Evolutionary conservation across 345 rosid species (phyloP).

Genomic region (Combretum micranthum): DNA sequence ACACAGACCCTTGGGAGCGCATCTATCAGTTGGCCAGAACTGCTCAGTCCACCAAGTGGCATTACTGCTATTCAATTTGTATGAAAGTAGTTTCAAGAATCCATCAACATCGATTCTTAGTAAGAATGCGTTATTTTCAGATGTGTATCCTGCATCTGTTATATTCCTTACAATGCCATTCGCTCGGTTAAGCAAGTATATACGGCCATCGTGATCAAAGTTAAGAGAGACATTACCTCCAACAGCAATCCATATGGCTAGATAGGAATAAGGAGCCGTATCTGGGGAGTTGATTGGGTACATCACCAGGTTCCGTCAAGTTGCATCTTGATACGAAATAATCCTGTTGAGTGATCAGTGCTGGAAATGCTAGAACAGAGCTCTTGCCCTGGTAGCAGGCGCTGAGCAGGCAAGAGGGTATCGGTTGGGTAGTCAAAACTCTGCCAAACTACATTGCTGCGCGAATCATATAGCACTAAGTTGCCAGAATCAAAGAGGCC

Average conservation of each 20-base stretch:
- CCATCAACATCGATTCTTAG: slow-evolving; percentile 19
- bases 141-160: neutral
- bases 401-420: slow-evolving; percentile 23
- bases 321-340: slow-evolving; percentile 20
- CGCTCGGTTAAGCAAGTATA: slow-evolving; percentile 10
- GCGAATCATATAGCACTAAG: slow-evolving; percentile 10
- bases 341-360: slow-evolving; percentile 18
- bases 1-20: slow-evolving; percentile 11
- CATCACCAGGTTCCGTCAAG: slow-evolving; percentile 20
- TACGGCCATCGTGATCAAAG: slow-evolving; percentile 13
- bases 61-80: slow-evolving; percentile 3
- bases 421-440: slow-evolving; percentile 27
- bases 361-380: slow-evolving; percentile 19
- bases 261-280: slow-evolving; percentile 11
- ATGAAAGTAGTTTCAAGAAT: slow-evolving; percentile 13
- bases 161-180: neutral
- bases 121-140: neutral
- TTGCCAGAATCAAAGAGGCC: slow-evolving; percentile 30
- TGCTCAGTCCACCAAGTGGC: neutral
- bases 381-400: neutral
- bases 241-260: neutral
- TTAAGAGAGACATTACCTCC: slow-evolving; percentile 12
- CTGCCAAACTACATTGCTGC: slow-evolving; percentile 15
- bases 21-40: neutral
- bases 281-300: slow-evolving; percentile 11